Base-by-base conservation (phyloP, 176 grass and related monocot genomes). In the Sorghum bicolor region DNA sequence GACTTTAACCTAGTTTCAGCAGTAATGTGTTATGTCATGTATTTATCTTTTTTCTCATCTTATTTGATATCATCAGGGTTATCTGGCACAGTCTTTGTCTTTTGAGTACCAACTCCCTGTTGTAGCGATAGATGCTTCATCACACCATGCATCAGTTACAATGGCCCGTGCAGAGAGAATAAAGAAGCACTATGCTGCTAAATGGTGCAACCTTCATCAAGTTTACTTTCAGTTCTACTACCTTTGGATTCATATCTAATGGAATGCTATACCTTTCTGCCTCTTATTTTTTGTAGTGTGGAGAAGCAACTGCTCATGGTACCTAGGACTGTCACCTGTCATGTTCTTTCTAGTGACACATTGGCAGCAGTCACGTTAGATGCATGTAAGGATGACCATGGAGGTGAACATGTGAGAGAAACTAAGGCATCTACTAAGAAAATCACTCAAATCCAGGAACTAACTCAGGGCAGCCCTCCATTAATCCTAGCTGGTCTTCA, bases 81-180 rank as follows among this genome's bases (percentile, higher is more conserved):
- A 99, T 94, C 91, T 99, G 45, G 87, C 96, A 32, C 96, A 99
- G 89, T 83, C 87, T 32, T 77, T 99, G 73, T 93, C 93, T n/a
- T 96, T 99, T 72, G 89, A 99, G 77, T 99, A 96, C 64, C 87
- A 87, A 60, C 89, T 90, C 81, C 82, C 83, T 79, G 91, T 96
- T 72, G 82, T 94, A n/a, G 96, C 91, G 57, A 91, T 99, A 80
- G 93, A 99, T 87, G 96, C 93, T 89, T 99, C 96, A 31, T 80
- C 83, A 74, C 96, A 96, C 77, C 93, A 99, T 86, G 88, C 93
- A 74, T 85, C 87, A 79, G 91, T 99, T 82, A 99, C 96, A 62
- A 91, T 86, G 87, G 25, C 88, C 65, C 87, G 89, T 67, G 91
- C 91, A 45, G 91, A 94, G 79, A 94, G 89, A 90, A 96, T 99